Conservation (phyloP, 2,329 filamentous ascomycete species). For the Claviceps spartinae region DNA sequence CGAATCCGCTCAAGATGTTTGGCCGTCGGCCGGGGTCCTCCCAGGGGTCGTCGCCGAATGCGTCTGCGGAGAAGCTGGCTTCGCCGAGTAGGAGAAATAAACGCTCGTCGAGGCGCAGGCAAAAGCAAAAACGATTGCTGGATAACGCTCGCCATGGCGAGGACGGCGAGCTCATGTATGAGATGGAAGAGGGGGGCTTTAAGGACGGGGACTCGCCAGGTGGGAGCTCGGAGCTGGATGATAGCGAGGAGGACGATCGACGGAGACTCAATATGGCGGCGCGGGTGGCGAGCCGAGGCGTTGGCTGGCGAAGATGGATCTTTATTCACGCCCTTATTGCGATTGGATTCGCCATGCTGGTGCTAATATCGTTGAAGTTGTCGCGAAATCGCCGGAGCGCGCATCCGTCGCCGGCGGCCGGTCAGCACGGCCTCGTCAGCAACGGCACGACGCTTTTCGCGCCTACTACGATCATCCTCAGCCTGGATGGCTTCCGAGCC, state of each 20-base stretch:
- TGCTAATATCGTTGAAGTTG: slow-evolving; percentile 45
- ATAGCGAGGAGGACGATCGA: slow-evolving; percentile 45
- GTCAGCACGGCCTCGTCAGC: slow-evolving; percentile 29
- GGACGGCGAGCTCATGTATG: slow-evolving; percentile 69
- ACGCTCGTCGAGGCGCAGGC: slow-evolving; percentile 35
- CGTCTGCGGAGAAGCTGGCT: slow-evolving; percentile 34
- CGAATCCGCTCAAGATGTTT: slow-evolving; percentile 35
- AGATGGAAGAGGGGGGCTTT: slow-evolving; percentile 73
- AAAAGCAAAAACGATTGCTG: slow-evolving; percentile 39
- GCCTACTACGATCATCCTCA: slow-evolving; percentile 86
- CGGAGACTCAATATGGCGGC: slow-evolving; percentile 34
- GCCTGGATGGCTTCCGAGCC: slow-evolving; percentile 87
- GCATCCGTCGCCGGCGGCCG: slow-evolving; percentile 5
- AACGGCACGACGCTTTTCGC: slow-evolving; percentile 86
- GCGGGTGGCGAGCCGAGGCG: slow-evolving; percentile 32
- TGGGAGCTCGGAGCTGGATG: slow-evolving; percentile 46
- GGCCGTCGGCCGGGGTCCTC: slow-evolving; percentile 23
- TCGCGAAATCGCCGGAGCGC: slow-evolving; percentile 30
- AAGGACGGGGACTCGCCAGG: slow-evolving; percentile 52
- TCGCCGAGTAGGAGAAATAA: slow-evolving; percentile 32
- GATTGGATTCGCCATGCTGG: slow-evolving; percentile 41
- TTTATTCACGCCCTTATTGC: slow-evolving; percentile 38
- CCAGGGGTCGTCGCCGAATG: slow-evolving; percentile 22
- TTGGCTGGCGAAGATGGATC: slow-evolving; percentile 39
- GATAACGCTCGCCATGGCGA: slow-evolving; percentile 47